A percentile compares a stretch with the other conserved stretches of the same genome.
These are phyloP conservation scores for Papilionanthe hybrid DNA, from an alignment of 116 monocot species.

Conservation along the genomic window DNA sequence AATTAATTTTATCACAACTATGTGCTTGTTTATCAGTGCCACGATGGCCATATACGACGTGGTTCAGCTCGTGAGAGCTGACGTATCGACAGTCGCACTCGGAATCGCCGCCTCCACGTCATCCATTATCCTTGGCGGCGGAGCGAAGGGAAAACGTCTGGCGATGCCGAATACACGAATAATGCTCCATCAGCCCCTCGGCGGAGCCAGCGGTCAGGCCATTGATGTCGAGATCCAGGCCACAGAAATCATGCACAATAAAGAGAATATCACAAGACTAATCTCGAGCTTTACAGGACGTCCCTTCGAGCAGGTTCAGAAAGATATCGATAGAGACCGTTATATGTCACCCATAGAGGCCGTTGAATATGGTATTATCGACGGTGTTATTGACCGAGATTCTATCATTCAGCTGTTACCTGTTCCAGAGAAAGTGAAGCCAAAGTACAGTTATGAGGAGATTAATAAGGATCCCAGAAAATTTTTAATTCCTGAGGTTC, in stretches of 20 bases:
- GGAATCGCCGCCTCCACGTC: constrained; percentile 82
- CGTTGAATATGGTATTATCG: constrained; percentile 89
- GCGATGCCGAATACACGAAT: constrained; percentile 89
- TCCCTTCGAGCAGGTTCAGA: constrained; percentile 63
- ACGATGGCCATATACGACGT: constrained; percentile 93
- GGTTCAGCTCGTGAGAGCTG: constrained; percentile 75
- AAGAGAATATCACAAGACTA: constrained; percentile 54
- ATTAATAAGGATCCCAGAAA: constrained; percentile 68
- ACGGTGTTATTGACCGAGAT: constrained; percentile 77
- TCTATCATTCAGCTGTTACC: constrained; percentile 68
- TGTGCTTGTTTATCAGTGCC: constrained; percentile 39
- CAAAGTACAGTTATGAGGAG: constrained; percentile 52
- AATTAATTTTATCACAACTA: too few relatives aligned
- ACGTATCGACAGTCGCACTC: constrained; percentile 77
- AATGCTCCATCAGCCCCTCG: constrained; percentile 93
- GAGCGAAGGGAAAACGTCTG: constrained; percentile 78
- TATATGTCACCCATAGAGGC: constrained; percentile 94
- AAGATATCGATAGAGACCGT: constrained; percentile 82
- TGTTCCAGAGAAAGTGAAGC: constrained; percentile 62
- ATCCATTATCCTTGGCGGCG: constrained; percentile 77
- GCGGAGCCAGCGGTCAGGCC: constrained; percentile 84
- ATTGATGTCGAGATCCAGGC: constrained; percentile 83
- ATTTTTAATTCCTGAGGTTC: constrained; percentile 72
- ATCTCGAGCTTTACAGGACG: constrained; percentile 77
- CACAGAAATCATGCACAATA: constrained; percentile 72